Base-by-base conservation (phyloP, 768 basidiomycete genomes). In the Suillus weaverae region DNA sequence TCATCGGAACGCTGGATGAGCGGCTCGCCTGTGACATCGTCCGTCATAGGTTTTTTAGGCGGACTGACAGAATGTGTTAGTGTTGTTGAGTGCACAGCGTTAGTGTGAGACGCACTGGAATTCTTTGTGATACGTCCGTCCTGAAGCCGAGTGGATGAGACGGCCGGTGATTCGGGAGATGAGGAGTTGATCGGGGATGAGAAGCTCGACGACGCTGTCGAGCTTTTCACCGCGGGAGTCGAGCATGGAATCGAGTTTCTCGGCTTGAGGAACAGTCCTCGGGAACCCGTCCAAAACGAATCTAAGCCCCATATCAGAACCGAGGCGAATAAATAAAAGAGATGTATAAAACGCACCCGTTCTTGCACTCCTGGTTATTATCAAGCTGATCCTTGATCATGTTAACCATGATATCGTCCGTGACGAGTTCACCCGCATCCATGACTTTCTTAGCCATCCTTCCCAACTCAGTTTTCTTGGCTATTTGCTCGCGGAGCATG, bases 211-310 rank as follows among this genome's bases (percentile, higher is more conserved):
- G 66, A 94, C 95, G n/a, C 86, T 89, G 80, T 99, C 89, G 60
- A 99, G 85, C 73, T 90, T 91, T 81, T 98, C 95, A 70, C 91
- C 89, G 72, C 91, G 89, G 5, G 74, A 77, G 16, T 83, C 75
- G 51, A 99, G 87, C 97, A 99, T 98, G 65, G 83, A 80, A 73
- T 97, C 97, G 62, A 99, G 89, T 79, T 97, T 99, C 79, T 96
- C 86, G 3, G 97, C 97, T 73, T 99, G 97, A 11, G 92, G 89
- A 41, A 99, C 94, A 5, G 97, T 99, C 50, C 97, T 90, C 48
- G 97, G 97, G 87, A 99, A 99, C n/a, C 97, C 97, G 73, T 99
- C 97, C 60, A 99, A 84, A 64, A 99, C 97, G 78, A 99, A 99
- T 43, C 97, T 99, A 70, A 18, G 11, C 32, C 9, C 16, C 38